A percentile compares a stretch with the other conserved stretches of the same genome.
phyloP scores from a whole-genome alignment of 1,284 basidiomycete genomes.

The Ustilago xerochloae region DNA sequence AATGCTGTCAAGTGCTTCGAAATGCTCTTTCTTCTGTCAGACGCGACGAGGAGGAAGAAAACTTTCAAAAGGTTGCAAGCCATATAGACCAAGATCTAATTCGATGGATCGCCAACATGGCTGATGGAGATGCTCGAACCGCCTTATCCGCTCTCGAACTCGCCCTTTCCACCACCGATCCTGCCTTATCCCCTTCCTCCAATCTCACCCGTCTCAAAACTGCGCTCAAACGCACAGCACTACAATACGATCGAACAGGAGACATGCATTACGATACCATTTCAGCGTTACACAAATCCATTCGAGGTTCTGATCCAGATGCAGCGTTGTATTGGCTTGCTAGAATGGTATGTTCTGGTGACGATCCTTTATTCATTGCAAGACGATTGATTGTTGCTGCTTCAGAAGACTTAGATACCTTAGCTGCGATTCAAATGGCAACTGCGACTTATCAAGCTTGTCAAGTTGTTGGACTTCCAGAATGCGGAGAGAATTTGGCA shows the following conservation, averaged over 20 bases:
- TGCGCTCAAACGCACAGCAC: constrained; percentile 50
- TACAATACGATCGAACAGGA: constrained; percentile 65
- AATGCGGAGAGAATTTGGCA: constrained; percentile 72
- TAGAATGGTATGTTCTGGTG: constrained; percentile 73
- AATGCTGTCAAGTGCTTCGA: constrained; percentile 51
- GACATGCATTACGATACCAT: constrained; percentile 81
- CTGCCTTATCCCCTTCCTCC: constrained; percentile 3
- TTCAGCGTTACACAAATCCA: constrained; percentile 83
- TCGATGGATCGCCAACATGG: constrained; percentile 59
- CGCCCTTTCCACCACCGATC: constrained; percentile 52
- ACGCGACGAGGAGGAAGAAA: neutral
- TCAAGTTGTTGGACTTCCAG: constrained; percentile 82
- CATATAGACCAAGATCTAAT: constrained; percentile 62
- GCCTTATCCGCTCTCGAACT: constrained; percentile 61
- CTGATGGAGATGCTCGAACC: constrained; percentile 63
- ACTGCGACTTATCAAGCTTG: constrained; percentile 55
- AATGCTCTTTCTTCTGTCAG: constrained; percentile 44
- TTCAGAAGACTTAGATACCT: constrained; percentile 86
- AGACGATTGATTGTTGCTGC: constrained; percentile 84
- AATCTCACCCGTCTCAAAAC: constrained; percentile 46
- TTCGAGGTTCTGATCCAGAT: constrained; percentile 81
- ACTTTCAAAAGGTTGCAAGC: constrained; percentile 23
- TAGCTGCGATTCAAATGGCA: constrained; percentile 71
- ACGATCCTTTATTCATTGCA: constrained; percentile 87
- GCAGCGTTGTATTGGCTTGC: constrained; percentile 85